phyloP scores from a whole-genome alignment of 1,284 basidiomycete genomes.

The Lignosus rhinocerotis region DNA sequence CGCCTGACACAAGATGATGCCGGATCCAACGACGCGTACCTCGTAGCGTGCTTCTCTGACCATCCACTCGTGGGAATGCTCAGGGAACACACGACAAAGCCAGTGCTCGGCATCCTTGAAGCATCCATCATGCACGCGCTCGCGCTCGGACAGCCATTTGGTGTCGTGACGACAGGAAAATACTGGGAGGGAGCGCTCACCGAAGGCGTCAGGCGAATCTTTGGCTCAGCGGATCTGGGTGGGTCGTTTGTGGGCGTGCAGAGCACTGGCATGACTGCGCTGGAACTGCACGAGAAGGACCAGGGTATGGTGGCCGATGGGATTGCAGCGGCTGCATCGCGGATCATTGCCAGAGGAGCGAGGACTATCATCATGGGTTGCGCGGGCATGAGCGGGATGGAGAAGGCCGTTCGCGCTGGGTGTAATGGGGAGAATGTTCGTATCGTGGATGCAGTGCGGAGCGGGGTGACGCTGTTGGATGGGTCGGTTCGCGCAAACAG shows the following conservation, averaged over 20 bases:
- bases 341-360: constrained; percentile 26
- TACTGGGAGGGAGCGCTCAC: constrained; percentile 45
- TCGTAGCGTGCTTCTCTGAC: constrained; percentile 52
- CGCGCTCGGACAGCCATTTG: constrained; percentile 40
- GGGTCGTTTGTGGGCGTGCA: constrained; percentile 41
- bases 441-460: constrained; percentile 44
- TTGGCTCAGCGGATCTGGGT: constrained; percentile 18
- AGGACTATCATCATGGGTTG: constrained; percentile 46
- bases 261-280: constrained; percentile 44
- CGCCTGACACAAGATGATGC: neutral
- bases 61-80: constrained; percentile 48
- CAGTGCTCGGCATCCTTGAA: constrained; percentile 50
- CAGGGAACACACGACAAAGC: constrained; percentile 34
- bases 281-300: constrained; percentile 41
- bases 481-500: constrained; percentile 21
- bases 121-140: constrained; percentile 38
- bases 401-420: constrained; percentile 37
- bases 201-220: constrained; percentile 15
- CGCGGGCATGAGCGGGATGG: constrained; percentile 51
- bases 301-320: constrained; percentile 36
- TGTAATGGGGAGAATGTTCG: constrained; percentile 31
- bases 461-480: constrained; percentile 28
- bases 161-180: constrained; percentile 50
- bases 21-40: constrained; percentile 31
- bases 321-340: constrained; percentile 37